Percentiles rank a stretch among this genome's conserved stretches.
Conservation (phyloP, 2,329 filamentous ascomycete genomes). For the Fusarium burgessii region DNA sequence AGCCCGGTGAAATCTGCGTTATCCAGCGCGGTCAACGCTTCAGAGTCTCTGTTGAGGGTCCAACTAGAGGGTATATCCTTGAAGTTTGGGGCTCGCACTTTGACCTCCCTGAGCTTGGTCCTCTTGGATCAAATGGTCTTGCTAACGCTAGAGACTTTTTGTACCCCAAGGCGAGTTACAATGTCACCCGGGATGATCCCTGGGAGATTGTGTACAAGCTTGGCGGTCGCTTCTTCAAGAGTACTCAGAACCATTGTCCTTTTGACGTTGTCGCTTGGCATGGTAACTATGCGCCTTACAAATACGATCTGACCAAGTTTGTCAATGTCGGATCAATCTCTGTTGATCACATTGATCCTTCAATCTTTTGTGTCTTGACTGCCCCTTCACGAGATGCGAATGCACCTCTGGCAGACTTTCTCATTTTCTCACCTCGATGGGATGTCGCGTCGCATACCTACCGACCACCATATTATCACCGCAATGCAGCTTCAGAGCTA, state of each 20-base stretch:
- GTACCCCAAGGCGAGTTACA: conserved; percentile 69
- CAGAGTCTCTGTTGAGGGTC: conserved; percentile 59
- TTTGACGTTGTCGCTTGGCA: conserved; percentile 81
- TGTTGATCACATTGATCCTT: conserved; percentile 73
- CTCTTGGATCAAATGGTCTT: conserved; percentile 73
- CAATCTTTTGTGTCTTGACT: conserved; percentile 74
- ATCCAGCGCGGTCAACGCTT: conserved; percentile 73
- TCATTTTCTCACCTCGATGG: conserved; percentile 76
- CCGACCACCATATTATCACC: conserved; percentile 74
- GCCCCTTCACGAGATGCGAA: conserved; percentile 65
- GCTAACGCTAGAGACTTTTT: conserved; percentile 76
- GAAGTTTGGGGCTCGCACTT: conserved; percentile 76
- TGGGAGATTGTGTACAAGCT: conserved; percentile 73
- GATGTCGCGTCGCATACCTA: conserved; percentile 71
- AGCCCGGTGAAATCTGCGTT: conserved; percentile 75
- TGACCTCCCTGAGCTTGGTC: conserved; percentile 74
- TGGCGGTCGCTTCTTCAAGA: conserved; percentile 69
- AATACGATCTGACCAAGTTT: conserved; percentile 68
- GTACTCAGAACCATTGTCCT: conserved; percentile 72
- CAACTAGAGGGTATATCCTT: conserved; percentile 73
- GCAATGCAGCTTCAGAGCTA: conserved; percentile 68
- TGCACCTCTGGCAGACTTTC: conserved; percentile 71
- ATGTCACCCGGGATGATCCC: conserved; percentile 61
- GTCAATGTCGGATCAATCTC: conserved; percentile 61
- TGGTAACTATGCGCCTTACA: conserved; percentile 73